Evolutionary conservation across 1,139 yeast genomes (phyloP).

Genomic region (Saccharomyces hybrid): DNA sequence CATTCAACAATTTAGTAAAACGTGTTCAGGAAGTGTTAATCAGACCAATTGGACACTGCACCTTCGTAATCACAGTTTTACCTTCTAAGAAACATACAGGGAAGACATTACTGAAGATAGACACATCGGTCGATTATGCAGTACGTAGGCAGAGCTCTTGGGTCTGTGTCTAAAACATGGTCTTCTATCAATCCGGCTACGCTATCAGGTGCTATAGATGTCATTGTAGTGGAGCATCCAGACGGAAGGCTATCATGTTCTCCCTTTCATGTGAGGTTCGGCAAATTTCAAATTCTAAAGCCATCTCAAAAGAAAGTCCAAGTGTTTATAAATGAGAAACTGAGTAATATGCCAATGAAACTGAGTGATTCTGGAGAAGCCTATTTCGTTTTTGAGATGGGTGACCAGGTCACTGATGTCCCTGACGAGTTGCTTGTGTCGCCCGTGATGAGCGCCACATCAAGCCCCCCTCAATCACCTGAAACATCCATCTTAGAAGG

Average conservation of each 20-base stretch:
- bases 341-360: conserved; percentile 88
- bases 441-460: conserved; percentile 79
- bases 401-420: conserved; percentile 46
- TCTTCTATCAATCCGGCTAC: conserved; percentile 95
- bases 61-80: background rate
- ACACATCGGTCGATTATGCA: conserved; percentile 48
- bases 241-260: conserved; percentile 81
- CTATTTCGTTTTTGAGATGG: conserved; percentile 88
- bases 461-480: conserved; percentile 58
- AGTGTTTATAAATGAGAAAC: conserved; percentile 72
- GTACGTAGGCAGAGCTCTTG: conserved; percentile 93
- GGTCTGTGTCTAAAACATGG: conserved; percentile 94
- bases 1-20: background rate
- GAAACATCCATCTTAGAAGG: conserved; percentile 33
- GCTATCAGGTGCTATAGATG: conserved; percentile 93
- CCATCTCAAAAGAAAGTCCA: conserved; percentile 97
- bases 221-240: conserved; percentile 90
- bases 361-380: conserved; percentile 98
- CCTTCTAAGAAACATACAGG: background rate
- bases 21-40: background rate
- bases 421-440: conserved; percentile 80
- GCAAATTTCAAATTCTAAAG: conserved; percentile 81
- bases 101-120: background rate
- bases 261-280: conserved; percentile 95
- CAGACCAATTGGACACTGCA: background rate